Evolutionary conservation across 768 basidiomycete genomes (phyloP).

Genomic region (Termitomyces heimii): DNA sequence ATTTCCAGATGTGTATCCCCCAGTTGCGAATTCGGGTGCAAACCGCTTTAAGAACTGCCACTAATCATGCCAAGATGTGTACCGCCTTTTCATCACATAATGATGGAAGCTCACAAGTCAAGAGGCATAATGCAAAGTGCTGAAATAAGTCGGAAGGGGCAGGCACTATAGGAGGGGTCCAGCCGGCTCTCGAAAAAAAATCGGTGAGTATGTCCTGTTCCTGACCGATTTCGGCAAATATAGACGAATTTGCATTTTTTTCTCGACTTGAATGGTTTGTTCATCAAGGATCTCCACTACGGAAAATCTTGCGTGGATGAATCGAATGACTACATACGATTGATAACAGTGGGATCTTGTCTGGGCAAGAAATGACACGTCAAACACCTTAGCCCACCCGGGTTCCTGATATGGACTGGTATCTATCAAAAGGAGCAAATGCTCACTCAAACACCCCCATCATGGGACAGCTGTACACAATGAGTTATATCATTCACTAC

Average conservation of each 20-base stretch:
- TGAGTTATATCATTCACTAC: constrained; percentile 1
- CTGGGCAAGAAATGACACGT: neutral
- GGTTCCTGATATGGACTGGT: neutral
- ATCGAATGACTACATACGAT: neutral
- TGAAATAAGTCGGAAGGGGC: neutral
- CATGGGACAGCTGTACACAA: constrained; percentile 8
- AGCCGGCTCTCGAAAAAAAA: neutral
- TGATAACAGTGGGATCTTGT: neutral
- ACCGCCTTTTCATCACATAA: constrained; percentile 3
- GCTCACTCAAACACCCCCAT: neutral
- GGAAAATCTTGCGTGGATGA: neutral
- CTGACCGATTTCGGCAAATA: neutral
- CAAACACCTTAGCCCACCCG: neutral
- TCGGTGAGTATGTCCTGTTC: too few relatives aligned
- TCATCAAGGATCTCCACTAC: neutral
- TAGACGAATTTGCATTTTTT: neutral
- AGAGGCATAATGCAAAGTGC: neutral
- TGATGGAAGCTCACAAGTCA: too few relatives aligned
- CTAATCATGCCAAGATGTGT: neutral
- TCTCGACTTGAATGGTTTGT: neutral
- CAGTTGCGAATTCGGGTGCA: neutral
- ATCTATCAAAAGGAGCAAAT: constrained; percentile 13
- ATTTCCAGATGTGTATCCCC: neutral
- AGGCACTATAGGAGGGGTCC: neutral
- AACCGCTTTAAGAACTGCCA: neutral